Base-by-base conservation (phyloP, 768 basidiomycete genomes). In the Pleurotus tuoliensis region DNA sequence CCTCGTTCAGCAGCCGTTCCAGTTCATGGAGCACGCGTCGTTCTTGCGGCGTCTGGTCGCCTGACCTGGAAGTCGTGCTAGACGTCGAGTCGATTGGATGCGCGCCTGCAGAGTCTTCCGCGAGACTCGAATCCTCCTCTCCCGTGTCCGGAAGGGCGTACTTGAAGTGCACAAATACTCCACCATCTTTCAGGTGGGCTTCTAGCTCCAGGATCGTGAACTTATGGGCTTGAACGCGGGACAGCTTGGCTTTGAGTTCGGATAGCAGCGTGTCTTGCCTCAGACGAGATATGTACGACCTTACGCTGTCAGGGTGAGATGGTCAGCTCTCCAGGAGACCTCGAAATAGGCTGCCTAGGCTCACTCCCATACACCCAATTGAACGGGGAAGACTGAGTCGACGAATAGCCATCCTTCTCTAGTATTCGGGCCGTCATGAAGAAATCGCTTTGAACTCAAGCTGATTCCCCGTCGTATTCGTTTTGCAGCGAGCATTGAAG, bases 131-230 rank as follows among this genome's bases (percentile, higher is more conserved):
- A 15, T 57, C 64, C 18, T 80, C 71, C 15, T 65, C 61, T 58
- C 73, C 72, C 27, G 59, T 62, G 3, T 75, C 68, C 9, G 51
- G 37, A 22, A 53, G 12, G 5, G 51, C 9, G 63, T 87, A 95
- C 18, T 75, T 70, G 67, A 94, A 92, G 30, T 77, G 77, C 38
- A 94, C 86, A 65, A 92, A 94, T 13, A 91, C 86, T 4, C 94
- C 94, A 2, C 93, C 93, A 59, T 94, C 92, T 63, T 94, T 95
- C 51, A 71, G 69, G 59, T 84, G 78, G 5, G 85, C 84, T 52
- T 90, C 77, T 4, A 92, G 63, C 20, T 81, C 78, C 3, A 86
- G 64, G n/a, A 92, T 70, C 27, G 74, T 71, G 64, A 94, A 90
- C 37, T 73, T 75, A 61, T 84, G 81, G 0, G 76, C 63, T 27